Conservation (phyloP, 176 grass and related monocot genomes). For the Tillandsia fasciculata region DNA sequence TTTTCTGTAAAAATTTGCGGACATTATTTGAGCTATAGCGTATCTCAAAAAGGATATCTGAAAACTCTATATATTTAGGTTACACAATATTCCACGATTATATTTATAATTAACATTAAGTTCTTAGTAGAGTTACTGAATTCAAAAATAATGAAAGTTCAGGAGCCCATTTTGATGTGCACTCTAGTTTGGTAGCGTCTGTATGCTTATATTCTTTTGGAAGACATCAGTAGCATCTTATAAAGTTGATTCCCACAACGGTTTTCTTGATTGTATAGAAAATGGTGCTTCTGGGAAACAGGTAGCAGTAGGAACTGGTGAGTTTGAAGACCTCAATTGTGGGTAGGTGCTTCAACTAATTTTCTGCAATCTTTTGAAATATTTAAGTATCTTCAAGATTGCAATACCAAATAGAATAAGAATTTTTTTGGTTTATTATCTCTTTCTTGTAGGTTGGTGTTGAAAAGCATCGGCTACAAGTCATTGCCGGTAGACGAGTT, state of each 20-base stretch:
- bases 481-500: conserved; percentile 70
- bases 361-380: conserved; percentile 7
- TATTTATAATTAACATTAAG: no score
- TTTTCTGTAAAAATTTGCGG: background rate
- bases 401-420: conserved; percentile 1
- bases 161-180: no score
- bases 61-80: no score
- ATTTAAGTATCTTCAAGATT: background rate
- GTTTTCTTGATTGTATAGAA: conserved; percentile 38
- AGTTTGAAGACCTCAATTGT: conserved; percentile 72
- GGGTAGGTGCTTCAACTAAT: conserved; percentile 44
- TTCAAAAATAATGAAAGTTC: no score
- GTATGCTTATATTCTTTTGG: background rate
- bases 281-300: conserved; percentile 54
- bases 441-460: conserved; percentile 45
- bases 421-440: background rate
- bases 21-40: background rate
- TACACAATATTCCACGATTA: no score
- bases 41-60: no score
- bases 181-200: no score
- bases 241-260: background rate
- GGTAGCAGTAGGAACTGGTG: conserved; percentile 58
- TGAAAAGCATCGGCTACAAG: conserved; percentile 96
- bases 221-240: background rate
- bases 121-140: no score